Evolutionary conservation across 495 filamentous ascomycete genomes (phyloP).

Genomic region (Aspergillus panamensis): DNA sequence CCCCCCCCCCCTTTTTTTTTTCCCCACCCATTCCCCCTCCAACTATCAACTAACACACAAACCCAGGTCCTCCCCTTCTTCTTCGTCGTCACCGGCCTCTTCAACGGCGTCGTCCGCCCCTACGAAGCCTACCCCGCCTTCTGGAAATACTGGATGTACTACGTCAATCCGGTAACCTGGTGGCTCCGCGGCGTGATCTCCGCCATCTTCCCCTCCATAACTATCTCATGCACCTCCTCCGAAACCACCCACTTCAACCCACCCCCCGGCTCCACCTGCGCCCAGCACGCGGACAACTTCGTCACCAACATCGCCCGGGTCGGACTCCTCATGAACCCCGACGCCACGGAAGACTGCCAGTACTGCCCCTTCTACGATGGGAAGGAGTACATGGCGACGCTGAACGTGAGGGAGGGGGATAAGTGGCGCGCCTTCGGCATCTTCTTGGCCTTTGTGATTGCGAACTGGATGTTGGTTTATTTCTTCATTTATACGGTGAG

Average conservation of each 20-base stretch:
- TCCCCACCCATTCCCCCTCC: slow-evolving; percentile 42
- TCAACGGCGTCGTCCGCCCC: slow-evolving; percentile 70
- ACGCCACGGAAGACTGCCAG: slow-evolving; percentile 57
- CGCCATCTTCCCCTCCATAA: slow-evolving; percentile 50
- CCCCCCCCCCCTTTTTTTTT: slow-evolving; percentile 58
- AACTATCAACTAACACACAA: slow-evolving; percentile 16
- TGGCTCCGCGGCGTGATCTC: slow-evolving; percentile 73
- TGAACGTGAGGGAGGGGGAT: slow-evolving; percentile 62
- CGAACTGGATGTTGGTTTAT: slow-evolving; percentile 76
- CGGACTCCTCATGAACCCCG: slow-evolving; percentile 59
- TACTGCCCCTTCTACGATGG: slow-evolving; percentile 71
- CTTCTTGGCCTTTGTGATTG: slow-evolving; percentile 70
- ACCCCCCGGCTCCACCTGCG: slow-evolving; percentile 61
- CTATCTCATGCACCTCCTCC: slow-evolving; percentile 52
- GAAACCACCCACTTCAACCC: slow-evolving; percentile 67
- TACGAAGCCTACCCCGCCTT: slow-evolving; percentile 61
- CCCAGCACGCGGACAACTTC: slow-evolving; percentile 54
- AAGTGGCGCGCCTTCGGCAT: slow-evolving; percentile 79
- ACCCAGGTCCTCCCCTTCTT: slow-evolving; percentile 62
- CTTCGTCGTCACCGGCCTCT: slow-evolving; percentile 71
- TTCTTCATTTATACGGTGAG: slow-evolving; percentile 81
- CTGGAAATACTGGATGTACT: slow-evolving; percentile 81
- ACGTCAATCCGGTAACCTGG: slow-evolving; percentile 65
- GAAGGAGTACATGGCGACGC: slow-evolving; percentile 60
- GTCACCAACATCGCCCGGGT: slow-evolving; percentile 43